Evolutionary conservation across 2,329 filamentous ascomycete species (phyloP), one percentile per base, ranked within the genome.

Genomic region (Alternaria ventricosa): DNA sequence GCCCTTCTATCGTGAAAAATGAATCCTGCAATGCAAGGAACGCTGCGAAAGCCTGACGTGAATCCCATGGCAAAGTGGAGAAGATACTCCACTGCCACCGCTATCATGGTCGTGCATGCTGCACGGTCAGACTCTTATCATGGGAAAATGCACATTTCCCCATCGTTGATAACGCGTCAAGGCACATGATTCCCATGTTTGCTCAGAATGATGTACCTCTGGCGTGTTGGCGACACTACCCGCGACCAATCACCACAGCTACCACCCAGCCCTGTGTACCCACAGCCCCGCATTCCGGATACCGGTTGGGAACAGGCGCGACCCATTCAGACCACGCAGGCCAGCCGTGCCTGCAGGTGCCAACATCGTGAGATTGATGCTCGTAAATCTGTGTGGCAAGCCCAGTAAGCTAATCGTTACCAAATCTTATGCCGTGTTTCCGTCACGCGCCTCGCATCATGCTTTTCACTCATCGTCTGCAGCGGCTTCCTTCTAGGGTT

Each of bases 201-300:
- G 10, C 43, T 63, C 56, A 63, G 44, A 18, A 63, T 63, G 60
- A 60, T 54, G 49, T 30, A 49, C 25, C 20, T 46, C 20, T 60
- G 44, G 20, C 44, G 60, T 55, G 30, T 47, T 47, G 41, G 49
- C 28, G 22, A 9, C 47, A 36, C 10, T 6, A 27, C n/a, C 23
- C 15, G 10, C 20, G 10, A 36, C 60, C 60, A 63, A 60, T 60
- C 44, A 60, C 7, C 13, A 44, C 10, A n/a, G 23, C n/a, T 22
- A 51, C 33, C 22, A 18, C 15, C 15, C 22, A 50, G 33, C 44
- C 49, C 45, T 55, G 56, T 28, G 45, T 22, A 12, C 28, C 56
- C 44, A 49, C 56, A 15, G 30, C 50, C 60, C 60, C 56, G 43
- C 60, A 51, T 55, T 49, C 33, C 60, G 36, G 45, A 20, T 20